Conservation (phyloP, 257 asterid genomes). For the Solanum chiquidenum region DNA sequence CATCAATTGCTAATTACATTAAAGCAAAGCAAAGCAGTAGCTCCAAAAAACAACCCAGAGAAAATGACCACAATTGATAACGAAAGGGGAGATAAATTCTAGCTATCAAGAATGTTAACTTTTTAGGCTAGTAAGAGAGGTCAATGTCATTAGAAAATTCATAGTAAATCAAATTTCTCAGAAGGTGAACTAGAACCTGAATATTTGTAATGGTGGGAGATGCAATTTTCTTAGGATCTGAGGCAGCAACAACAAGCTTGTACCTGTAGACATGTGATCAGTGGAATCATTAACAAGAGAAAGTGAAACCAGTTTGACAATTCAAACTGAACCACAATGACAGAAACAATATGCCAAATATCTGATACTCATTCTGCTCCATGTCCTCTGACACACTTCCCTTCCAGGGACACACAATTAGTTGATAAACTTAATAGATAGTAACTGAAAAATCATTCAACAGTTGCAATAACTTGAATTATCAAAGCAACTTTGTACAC, state of each 20-base stretch:
- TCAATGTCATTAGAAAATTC: neutral
- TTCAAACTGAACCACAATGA: neutral
- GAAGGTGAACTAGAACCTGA: constrained; percentile 45
- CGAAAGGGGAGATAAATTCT: neutral
- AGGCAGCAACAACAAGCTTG: constrained; percentile 80
- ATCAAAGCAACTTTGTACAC: neutral
- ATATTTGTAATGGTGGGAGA: constrained; percentile 77
- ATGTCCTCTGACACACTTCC: neutral
- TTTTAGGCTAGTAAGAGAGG: neutral
- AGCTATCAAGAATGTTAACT: neutral
- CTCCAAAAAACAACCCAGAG: neutral
- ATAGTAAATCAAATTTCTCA: neutral
- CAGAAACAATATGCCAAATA: neutral
- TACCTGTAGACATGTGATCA: constrained; percentile 37
- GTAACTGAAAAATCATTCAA: neutral
- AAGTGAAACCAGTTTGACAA: neutral
- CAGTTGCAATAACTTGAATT: neutral
- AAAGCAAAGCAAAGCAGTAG: neutral
- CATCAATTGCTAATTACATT: neutral
- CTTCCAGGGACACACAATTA: neutral
- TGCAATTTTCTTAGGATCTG: constrained; percentile 81
- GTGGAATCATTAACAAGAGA: neutral
- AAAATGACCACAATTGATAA: neutral
- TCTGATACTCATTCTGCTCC: neutral
- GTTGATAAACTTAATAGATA: neutral